Evolutionary conservation across 2,329 filamentous ascomycete species (phyloP).

Genomic region (Aulographum hederae): DNA sequence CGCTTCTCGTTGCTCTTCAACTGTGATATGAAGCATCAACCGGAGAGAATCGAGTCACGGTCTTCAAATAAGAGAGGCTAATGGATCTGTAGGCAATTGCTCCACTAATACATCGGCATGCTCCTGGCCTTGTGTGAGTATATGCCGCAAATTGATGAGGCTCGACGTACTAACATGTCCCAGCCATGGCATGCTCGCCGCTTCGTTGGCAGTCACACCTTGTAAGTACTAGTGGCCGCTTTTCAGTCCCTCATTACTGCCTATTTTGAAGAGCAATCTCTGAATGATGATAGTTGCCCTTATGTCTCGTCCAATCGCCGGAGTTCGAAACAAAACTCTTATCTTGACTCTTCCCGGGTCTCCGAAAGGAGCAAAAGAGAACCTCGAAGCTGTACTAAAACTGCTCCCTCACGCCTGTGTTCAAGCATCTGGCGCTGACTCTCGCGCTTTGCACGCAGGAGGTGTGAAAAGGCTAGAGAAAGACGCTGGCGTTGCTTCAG

Average conservation of each 20-base stretch:
- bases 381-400: conserved; percentile 72
- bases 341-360: conserved; percentile 86
- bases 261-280: background rate
- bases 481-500: conserved; percentile 48
- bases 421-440: conserved; percentile 71
- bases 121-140: conserved; percentile 59
- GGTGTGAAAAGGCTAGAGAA: conserved; percentile 70
- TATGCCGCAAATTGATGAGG: background rate
- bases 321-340: conserved; percentile 62
- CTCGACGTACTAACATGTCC: conserved; percentile 5
- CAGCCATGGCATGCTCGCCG: conserved; percentile 78
- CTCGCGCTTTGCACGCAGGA: conserved; percentile 58
- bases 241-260: background rate
- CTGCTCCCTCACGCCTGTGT: conserved; percentile 89
- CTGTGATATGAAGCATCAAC: too few relatives aligned
- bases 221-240: conserved; percentile 38
- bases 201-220: conserved; percentile 71
- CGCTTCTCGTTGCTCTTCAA: too few relatives aligned
- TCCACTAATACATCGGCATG: conserved; percentile 65
- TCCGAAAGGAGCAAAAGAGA: conserved; percentile 88
- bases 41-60: too few relatives aligned
- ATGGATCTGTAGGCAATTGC: conserved; percentile 44
- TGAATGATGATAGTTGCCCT: conserved; percentile 68
- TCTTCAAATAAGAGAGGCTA: background rate
- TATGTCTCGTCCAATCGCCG: conserved; percentile 89